Evolutionary conservation across 192 early-diverging fungal genomes (phyloP).

Genomic region (Phlyctochytrium bullatum): DNA sequence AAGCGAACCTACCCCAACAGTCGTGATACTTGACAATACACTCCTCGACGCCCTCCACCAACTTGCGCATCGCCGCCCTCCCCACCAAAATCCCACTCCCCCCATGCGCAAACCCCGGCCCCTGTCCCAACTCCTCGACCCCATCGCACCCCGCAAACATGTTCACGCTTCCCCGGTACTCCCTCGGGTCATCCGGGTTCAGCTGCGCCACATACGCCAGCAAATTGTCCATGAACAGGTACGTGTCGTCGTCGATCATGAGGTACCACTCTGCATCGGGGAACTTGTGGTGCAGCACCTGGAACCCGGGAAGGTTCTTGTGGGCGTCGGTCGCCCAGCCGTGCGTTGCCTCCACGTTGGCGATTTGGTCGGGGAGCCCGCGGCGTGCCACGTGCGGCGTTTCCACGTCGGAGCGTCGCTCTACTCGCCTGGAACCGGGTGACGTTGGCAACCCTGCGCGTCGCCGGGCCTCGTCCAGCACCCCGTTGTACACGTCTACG

Average conservation of each 20-base stretch:
- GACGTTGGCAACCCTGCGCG: too few relatives aligned
- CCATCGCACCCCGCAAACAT: slow-evolving; percentile 37
- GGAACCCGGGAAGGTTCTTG: slow-evolving; percentile 42
- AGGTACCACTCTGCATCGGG: slow-evolving; percentile 43
- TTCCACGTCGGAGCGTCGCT: too few relatives aligned
- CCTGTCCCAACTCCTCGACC: slow-evolving; percentile 29
- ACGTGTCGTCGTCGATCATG: slow-evolving; percentile 43
- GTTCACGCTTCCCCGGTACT: slow-evolving; percentile 46
- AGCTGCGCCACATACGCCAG: not conserved
- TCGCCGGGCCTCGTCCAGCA: slow-evolving; percentile 26
- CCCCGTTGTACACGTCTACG: slow-evolving; percentile 44
- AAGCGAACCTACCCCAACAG: slow-evolving; percentile 23
- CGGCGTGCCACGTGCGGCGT: not conserved
- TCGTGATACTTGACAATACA: slow-evolving; percentile 28
- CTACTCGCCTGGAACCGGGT: too few relatives aligned
- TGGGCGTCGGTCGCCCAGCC: slow-evolving; percentile 44
- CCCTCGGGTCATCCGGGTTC: slow-evolving; percentile 21
- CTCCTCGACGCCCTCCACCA: slow-evolving; percentile 10
- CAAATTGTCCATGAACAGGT: slow-evolving; percentile 22
- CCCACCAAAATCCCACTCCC: slow-evolving; percentile 38
- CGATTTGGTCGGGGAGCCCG: not conserved
- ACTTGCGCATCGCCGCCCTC: slow-evolving; percentile 12
- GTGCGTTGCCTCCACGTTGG: not conserved
- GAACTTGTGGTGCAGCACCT: slow-evolving; percentile 17
- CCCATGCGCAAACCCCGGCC: slow-evolving; percentile 39